These are phyloP conservation scores for Populus davidiana DNA, from an alignment of 345 rosid species.

Conservation along the genomic window DNA sequence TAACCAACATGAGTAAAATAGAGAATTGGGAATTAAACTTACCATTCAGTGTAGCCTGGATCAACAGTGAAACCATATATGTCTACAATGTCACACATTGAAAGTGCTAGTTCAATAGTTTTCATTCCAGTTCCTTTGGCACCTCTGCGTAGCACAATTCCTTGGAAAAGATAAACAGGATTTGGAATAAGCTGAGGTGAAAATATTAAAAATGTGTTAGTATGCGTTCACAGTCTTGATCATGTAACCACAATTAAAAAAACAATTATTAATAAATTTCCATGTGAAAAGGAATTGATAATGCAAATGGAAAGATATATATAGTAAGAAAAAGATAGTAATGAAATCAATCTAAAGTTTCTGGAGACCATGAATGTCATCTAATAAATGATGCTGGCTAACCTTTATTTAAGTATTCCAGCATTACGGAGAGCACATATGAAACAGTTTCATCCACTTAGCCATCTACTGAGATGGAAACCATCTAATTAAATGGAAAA, in stretches of 20 bases:
- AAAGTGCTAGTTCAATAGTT: conserved; percentile 86
- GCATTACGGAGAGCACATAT: background rate
- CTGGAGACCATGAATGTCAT: conserved; percentile 10
- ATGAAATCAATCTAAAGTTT: conserved; percentile 1
- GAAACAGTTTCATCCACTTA: background rate
- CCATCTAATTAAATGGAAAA: background rate
- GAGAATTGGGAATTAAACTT: conserved; percentile 11
- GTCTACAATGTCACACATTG: conserved; percentile 91
- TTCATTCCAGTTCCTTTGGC: conserved; percentile 99
- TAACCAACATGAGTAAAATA: background rate
- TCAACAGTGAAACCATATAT: conserved; percentile 97
- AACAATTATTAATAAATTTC: background rate
- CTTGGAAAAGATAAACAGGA: conserved; percentile 98
- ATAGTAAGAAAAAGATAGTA: background rate
- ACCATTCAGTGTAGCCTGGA: conserved; percentile 99
- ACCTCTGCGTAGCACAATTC: conserved; percentile 89
- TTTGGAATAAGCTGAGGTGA: conserved; percentile 74
- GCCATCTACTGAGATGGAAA: background rate
- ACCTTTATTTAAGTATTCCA: conserved; percentile 4
- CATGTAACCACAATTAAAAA: background rate
- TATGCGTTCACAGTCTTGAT: background rate
- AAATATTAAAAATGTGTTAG: conserved; percentile 14
- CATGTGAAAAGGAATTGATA: background rate
- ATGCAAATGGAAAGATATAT: background rate
- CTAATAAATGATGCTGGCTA: conserved; percentile 5